Percentiles rank a stretch among this genome's conserved stretches.
These are phyloP conservation scores for Trypanosoma melophagium DNA, from an alignment of 208 protist species.

Conservation along the genomic window DNA sequence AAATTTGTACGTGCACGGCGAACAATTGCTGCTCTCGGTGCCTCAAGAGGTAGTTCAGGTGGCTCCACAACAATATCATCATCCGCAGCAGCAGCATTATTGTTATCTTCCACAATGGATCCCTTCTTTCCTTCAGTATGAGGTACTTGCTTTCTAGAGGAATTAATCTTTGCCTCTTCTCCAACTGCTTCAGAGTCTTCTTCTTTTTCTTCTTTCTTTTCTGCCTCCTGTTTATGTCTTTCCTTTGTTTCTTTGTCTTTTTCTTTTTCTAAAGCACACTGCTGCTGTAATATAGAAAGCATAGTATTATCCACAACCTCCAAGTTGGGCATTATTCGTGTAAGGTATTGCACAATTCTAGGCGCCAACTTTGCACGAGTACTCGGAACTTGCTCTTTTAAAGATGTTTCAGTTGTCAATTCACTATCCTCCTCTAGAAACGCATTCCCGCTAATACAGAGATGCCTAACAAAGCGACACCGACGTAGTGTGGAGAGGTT, in stretches of 20 bases:
- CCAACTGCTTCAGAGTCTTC: neutral
- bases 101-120: neutral
- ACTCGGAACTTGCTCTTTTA: neutral
- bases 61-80: constrained; percentile 60
- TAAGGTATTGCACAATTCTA: constrained; percentile 1
- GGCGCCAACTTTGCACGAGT: neutral
- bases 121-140: neutral
- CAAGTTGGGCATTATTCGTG: constrained; percentile 16
- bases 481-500: constrained; percentile 65
- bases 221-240: neutral
- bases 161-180: neutral
- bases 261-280: neutral
- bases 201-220: neutral
- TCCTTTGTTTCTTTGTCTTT: neutral
- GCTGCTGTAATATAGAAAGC: constrained; percentile 8
- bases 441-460: constrained; percentile 73
- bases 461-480: constrained; percentile 66
- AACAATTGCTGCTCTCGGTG: constrained; percentile 43
- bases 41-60: constrained; percentile 33
- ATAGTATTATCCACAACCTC: constrained; percentile 23
- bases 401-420: neutral
- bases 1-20: constrained; percentile 59
- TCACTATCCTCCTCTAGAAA: constrained; percentile 35
- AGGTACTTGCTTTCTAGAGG: neutral
- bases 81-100: constrained; percentile 31